phyloP scores from a whole-genome alignment of 768 basidiomycete genomes.

The Phallus indusiatus region DNA sequence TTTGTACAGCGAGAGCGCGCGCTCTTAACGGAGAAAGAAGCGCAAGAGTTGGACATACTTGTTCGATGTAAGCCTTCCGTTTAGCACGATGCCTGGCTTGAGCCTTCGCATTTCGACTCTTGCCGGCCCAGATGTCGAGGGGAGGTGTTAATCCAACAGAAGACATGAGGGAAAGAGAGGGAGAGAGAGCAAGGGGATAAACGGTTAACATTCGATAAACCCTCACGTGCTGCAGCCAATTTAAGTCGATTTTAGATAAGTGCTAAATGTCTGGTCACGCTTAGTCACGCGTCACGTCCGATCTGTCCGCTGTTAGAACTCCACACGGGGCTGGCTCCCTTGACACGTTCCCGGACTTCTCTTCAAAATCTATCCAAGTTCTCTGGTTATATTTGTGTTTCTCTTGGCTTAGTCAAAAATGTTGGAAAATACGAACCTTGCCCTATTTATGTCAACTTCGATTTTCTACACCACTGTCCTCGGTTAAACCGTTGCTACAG shows the following conservation, averaged over 20 bases:
- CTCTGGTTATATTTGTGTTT: neutral
- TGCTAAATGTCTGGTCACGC: neutral
- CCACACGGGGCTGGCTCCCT: neutral
- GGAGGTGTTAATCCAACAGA: neutral
- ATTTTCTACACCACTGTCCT: no score
- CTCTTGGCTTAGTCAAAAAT: neutral
- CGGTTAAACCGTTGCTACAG: no score
- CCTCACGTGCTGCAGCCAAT: conserved; percentile 4
- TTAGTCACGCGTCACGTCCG: conserved; percentile 4
- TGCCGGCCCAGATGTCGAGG: conserved; percentile 5
- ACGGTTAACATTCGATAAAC: neutral
- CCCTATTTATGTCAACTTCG: no score
- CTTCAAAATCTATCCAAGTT: neutral
- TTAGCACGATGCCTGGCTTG: conserved; percentile 88
- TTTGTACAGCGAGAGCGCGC: neutral
- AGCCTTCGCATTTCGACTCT: conserved; percentile 76
- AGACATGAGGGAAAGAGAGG: conserved; percentile 2
- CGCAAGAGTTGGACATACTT: conserved; percentile 35
- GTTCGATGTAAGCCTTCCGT: conserved; percentile 88
- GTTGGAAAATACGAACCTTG: no score
- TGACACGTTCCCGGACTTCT: conserved; percentile 5
- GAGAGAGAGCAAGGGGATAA: neutral
- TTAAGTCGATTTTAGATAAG: neutral
- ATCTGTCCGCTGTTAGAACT: conserved; percentile 3
- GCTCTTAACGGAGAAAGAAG: neutral